phyloP scores from a whole-genome alignment of 2,329 filamentous ascomycete species.

The Fusarium odoratissimum region DNA sequence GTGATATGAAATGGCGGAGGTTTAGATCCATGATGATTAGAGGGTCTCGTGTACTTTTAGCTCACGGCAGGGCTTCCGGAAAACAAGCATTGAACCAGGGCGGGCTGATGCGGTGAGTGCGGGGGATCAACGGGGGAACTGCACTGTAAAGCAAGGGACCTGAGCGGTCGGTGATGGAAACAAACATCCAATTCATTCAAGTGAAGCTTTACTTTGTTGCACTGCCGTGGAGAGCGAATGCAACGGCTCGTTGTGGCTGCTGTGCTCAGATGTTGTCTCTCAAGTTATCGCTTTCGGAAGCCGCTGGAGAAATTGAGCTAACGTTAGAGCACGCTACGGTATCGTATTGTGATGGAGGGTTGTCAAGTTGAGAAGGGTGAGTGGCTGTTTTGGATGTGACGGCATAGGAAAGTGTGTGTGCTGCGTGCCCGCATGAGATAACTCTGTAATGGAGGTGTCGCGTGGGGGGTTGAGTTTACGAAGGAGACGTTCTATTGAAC shows the following conservation, averaged over 20 bases:
- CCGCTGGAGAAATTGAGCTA: conserved; percentile 8
- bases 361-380: conserved; percentile 10
- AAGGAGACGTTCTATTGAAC: conserved; percentile 11
- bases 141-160: background rate
- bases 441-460: conserved; percentile 10
- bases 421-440: conserved; percentile 22
- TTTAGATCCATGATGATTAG: conserved; percentile 13
- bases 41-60: conserved; percentile 23
- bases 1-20: conserved; percentile 28
- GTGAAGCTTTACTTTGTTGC: conserved; percentile 18
- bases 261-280: conserved; percentile 33
- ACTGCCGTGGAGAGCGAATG: conserved; percentile 24
- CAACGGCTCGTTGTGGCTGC: conserved; percentile 33
- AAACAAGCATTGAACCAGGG: conserved; percentile 27
- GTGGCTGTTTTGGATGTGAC: conserved; percentile 34
- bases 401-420: conserved; percentile 12
- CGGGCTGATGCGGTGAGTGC: conserved; percentile 43
- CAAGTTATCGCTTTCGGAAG: conserved; percentile 27
- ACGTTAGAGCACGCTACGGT: background rate
- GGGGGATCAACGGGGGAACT: conserved; percentile 31
- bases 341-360: conserved; percentile 22
- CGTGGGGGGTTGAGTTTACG: conserved; percentile 12
- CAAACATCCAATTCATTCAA: background rate
- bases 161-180: conserved; percentile 1
- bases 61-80: conserved; percentile 23